These are phyloP conservation scores for Aspergillus tubingensis DNA, from an alignment of 2,329 filamentous ascomycete species.

Conservation along the genomic window DNA sequence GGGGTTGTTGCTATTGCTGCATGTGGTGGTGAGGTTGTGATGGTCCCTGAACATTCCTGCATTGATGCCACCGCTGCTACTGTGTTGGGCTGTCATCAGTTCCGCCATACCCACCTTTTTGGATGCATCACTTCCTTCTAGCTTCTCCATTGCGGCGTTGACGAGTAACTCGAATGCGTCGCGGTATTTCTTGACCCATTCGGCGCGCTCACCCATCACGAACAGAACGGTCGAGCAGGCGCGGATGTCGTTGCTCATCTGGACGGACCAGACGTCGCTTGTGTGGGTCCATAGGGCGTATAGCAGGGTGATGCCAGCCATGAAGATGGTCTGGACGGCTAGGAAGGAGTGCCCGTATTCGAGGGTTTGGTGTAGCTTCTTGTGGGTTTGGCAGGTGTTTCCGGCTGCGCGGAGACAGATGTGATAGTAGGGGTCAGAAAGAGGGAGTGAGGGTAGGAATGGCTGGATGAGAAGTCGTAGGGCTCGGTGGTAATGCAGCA, in stretches of 20 bases:
- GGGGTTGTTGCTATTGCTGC: neutral
- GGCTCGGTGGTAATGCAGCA: conserved; percentile 54
- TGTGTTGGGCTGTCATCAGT: conserved; percentile 42
- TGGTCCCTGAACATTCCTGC: conserved; percentile 20
- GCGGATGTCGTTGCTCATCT: conserved; percentile 52
- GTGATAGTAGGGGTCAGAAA: conserved; percentile 51
- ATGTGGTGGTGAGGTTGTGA: conserved; percentile 5
- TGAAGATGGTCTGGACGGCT: conserved; percentile 43
- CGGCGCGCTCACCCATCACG: conserved; percentile 53
- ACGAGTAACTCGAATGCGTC: conserved; percentile 52
- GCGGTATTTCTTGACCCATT: conserved; percentile 52
- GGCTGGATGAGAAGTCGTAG: conserved; percentile 55
- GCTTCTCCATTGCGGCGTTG: conserved; percentile 50
- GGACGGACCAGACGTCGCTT: conserved; percentile 51
- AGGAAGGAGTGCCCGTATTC: conserved; percentile 44
- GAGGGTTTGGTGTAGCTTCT: conserved; percentile 40
- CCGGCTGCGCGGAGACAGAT: conserved; percentile 43
- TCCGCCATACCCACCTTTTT: conserved; percentile 42
- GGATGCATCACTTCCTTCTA: conserved; percentile 41
- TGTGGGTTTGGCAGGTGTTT: conserved; percentile 42
- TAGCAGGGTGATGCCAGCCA: conserved; percentile 41
- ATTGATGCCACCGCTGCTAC: neutral
- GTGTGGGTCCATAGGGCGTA: conserved; percentile 47
- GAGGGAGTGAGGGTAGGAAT: conserved; percentile 50
- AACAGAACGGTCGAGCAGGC: conserved; percentile 53